These are phyloP conservation scores for Crucihimalaya himalaica DNA, from an alignment of 345 rosid genomes.

Conservation along the genomic window DNA sequence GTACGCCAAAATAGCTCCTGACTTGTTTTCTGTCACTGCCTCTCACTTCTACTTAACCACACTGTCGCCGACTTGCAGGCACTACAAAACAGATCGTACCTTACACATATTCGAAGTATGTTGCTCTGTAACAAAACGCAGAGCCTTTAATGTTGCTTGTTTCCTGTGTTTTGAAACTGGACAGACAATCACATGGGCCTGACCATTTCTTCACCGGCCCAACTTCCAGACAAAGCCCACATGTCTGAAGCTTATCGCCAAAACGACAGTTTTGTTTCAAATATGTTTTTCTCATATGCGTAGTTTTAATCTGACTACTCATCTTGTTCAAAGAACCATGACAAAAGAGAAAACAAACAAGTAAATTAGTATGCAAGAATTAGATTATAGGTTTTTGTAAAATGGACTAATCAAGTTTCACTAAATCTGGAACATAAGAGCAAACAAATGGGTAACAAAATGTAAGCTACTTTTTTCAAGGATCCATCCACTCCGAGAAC, in stretches of 20 bases:
- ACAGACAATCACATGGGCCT: background rate
- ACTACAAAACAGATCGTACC: no score
- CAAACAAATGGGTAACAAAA: background rate
- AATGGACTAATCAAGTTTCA: background rate
- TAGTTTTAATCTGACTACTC: no score
- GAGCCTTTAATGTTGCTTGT: background rate
- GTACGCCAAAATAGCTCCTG: no score
- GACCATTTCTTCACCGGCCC: background rate
- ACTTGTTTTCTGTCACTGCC: no score
- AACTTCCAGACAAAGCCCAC: background rate
- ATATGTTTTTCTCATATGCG: no score
- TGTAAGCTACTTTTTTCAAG: background rate
- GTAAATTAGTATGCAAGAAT: background rate
- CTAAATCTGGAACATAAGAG: background rate
- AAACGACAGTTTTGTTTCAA: no score
- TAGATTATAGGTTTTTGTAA: no score
- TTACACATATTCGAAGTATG: no score
- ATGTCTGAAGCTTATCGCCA: no score
- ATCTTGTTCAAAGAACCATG: background rate
- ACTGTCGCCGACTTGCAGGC: no score
- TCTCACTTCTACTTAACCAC: no score
- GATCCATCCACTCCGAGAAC: background rate
- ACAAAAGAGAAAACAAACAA: no score
- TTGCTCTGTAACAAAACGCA: background rate
- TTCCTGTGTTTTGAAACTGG: background rate